A percentile compares a stretch with the other conserved stretches of the same genome.
Evolutionary conservation across 2,329 filamentous ascomycete species (phyloP).

Genomic region (Tolypocladium inflatum): DNA sequence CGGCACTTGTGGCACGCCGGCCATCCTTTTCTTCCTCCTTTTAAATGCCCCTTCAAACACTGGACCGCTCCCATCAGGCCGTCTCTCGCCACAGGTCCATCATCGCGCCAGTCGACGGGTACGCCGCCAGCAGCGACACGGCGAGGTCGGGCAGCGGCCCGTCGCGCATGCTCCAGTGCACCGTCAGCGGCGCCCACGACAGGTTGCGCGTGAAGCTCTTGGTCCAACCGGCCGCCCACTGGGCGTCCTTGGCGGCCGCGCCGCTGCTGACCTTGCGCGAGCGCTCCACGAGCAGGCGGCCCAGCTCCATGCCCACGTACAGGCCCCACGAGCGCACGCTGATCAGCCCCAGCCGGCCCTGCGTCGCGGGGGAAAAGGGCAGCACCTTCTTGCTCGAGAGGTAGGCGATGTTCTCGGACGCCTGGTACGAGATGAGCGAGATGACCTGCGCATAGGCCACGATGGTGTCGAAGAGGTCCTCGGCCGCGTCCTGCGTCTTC

Average conservation of each 20-base stretch:
- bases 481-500: constrained; percentile 24
- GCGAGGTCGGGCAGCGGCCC: constrained; percentile 38
- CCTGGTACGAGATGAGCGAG: constrained; percentile 62
- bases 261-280: constrained; percentile 26
- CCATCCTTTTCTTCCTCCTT: neutral
- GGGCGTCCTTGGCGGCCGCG: constrained; percentile 21
- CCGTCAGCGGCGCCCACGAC: constrained; percentile 71
- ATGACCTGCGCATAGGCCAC: constrained; percentile 61
- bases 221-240: constrained; percentile 46
- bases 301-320: constrained; percentile 69
- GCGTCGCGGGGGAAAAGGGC: constrained; percentile 42
- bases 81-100: constrained; percentile 33
- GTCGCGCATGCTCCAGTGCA: constrained; percentile 71
- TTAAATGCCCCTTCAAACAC: neutral
- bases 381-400: constrained; percentile 66
- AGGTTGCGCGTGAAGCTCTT: constrained; percentile 59
- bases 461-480: constrained; percentile 28
- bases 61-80: constrained; percentile 10
- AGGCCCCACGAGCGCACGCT: constrained; percentile 73
- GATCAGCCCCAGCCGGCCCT: constrained; percentile 56
- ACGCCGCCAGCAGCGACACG: constrained; percentile 31
- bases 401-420: constrained; percentile 76
- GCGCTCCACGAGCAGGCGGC: constrained; percentile 46
- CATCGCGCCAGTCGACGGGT: constrained; percentile 36
- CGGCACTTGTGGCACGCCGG: neutral